Base-by-base conservation (phyloP, 2,329 filamentous ascomycete species). In the Cyphellophora attinorum region DNA sequence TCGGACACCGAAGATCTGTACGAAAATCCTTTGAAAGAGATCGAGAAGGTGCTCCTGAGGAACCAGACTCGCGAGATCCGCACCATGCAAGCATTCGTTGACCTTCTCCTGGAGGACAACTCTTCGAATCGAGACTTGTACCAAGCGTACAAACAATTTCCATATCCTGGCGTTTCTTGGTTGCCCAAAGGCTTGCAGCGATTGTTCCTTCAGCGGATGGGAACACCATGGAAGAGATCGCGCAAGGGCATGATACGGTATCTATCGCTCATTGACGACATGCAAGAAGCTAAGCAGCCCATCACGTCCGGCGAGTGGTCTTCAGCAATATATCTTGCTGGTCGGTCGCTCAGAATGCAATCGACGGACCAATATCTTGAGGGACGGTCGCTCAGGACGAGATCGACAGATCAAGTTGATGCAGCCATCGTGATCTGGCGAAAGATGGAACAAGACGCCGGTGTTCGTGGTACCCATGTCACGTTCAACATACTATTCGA, bases 401-500 rank as follows among this genome's bases (percentile, higher is more conserved):
- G 77, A 25, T 68, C 74, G 29, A 65, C 70, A 29, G 51, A 69
- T 27, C 71, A 86, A 54, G 58, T 84, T 28, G 65, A 83, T 56
- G 70, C 75, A 4, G 79, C 84, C 0, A 65, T 98, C 29, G 72
- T 76, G 31, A 59, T 93, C 15, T 98, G 89, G 88, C 77, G 74
- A 45, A 78, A 91, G 49, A 96, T 96, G 86, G 91, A 98, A 57
- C 68, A 73, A 30, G 62, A 75, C 4, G 77, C 78, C 2, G 70
- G 73, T 1, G 57, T 85, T 11, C 61, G 63, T 46, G 79, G 73
- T 21, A 82, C 81, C 47, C 69, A 76, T 31, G 79, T 86, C n/a
- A 93, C 89, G 0, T 93, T 98, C 59, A 94, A 91, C 53, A 81
- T 95, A 30, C 70, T 98, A 10, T 95, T 94, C 49, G 83, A 95